Evolutionary conservation across 495 filamentous ascomycete genomes (phyloP).

Genomic region (Glutinoglossum americanum): DNA sequence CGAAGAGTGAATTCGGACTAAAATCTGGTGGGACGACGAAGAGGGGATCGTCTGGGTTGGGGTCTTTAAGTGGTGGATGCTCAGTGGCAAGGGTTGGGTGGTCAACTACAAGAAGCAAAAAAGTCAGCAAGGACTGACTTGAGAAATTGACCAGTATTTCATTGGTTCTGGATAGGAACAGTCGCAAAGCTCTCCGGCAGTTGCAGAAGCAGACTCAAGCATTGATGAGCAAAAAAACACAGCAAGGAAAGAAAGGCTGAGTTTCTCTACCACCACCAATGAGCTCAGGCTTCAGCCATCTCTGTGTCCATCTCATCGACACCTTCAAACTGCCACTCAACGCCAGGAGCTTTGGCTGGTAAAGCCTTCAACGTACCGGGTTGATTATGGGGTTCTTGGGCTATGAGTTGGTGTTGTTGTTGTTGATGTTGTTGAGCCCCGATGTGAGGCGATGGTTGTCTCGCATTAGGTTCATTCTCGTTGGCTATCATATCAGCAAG

Average conservation of each 20-base stretch:
- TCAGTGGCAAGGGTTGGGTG: conserved; percentile 13
- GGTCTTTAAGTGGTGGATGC: conserved; percentile 10
- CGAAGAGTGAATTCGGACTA: conserved; percentile 55
- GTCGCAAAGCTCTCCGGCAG: background rate
- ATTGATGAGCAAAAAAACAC: background rate
- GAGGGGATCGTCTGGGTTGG: conserved; percentile 19
- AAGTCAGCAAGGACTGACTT: background rate
- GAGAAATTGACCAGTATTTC: background rate
- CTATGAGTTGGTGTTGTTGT: background rate
- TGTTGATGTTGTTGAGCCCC: background rate
- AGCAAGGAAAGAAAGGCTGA: background rate
- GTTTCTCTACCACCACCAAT: background rate
- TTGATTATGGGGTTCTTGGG: background rate
- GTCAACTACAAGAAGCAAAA: conserved; percentile 2
- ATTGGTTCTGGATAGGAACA: background rate
- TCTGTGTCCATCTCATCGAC: conserved; percentile 13
- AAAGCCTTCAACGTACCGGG: background rate
- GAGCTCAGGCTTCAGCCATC: conserved; percentile 7
- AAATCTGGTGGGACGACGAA: conserved; percentile 59
- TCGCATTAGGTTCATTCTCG: background rate
- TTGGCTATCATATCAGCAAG: background rate
- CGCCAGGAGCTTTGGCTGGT: background rate
- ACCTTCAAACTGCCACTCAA: conserved; percentile 15
- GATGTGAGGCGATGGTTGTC: background rate
- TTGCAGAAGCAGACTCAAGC: background rate